phyloP scores from a whole-genome alignment of 352 stramenopile species.

The Thalassiosira mediterranea region DNA sequence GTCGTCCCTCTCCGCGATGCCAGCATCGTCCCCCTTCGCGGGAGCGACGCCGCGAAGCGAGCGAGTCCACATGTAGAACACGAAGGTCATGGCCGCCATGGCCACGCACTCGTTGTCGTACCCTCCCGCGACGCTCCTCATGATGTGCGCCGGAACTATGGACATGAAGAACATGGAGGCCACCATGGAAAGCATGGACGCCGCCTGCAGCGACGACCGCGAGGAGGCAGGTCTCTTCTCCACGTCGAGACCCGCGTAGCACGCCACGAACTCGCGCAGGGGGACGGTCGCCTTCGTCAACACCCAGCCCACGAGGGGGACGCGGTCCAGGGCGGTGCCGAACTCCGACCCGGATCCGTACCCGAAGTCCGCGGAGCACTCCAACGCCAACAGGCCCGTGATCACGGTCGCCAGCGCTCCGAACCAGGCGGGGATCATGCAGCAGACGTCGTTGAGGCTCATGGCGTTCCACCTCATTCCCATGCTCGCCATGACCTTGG shows the following conservation, averaged over 20 bases:
- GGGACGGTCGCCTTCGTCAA: constrained; percentile 11
- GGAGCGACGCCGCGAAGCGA: constrained; percentile 65
- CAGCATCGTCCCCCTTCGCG: constrained; percentile 4
- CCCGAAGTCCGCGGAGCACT: constrained; percentile 49
- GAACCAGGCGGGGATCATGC: constrained; percentile 84
- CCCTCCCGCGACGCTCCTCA: constrained; percentile 93
- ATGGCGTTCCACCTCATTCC: constrained; percentile 59
- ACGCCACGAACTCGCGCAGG: constrained; percentile 6
- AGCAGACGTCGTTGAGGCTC: constrained; percentile 86
- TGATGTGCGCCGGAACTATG: constrained; percentile 97
- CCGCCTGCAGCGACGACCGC: constrained; percentile 31
- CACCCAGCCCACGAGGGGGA: constrained; percentile 46
- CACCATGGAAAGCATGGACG: constrained; percentile 39
- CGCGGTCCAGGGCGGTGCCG: constrained; percentile 42
- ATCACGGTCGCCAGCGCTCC: constrained; percentile 69
- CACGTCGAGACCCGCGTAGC: constrained; percentile 33
- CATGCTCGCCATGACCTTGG: constrained; percentile 15
- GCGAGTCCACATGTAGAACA: constrained; percentile 95
- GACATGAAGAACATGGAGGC: constrained; percentile 90
- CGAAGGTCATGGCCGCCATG: constrained; percentile 95
- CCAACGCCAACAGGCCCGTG: constrained; percentile 39
- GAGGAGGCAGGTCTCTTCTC: not conserved
- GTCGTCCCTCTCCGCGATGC: constrained; percentile 1
- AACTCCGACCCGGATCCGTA: constrained; percentile 23
- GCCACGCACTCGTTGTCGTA: constrained; percentile 99